phyloP scores from a whole-genome alignment of 2,329 filamentous ascomycete species.

The Hypomyces perniciosus region DNA sequence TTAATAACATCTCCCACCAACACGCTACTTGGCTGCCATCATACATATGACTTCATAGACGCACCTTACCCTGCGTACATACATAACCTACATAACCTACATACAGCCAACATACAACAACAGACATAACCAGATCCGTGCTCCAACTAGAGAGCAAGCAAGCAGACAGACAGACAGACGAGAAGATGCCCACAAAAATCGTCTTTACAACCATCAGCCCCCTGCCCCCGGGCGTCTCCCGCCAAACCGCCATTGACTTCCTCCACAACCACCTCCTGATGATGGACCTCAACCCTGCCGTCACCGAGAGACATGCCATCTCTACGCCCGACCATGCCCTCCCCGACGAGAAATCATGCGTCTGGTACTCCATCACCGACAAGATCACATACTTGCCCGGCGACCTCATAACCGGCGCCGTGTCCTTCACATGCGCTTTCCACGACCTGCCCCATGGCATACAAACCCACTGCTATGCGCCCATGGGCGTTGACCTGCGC shows the following conservation, averaged over 20 bases:
- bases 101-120: too few species aligned
- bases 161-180: background rate
- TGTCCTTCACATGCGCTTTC: conserved; percentile 77
- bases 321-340: conserved; percentile 59
- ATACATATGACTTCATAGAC: too few species aligned
- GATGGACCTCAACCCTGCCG: conserved; percentile 82
- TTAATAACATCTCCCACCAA: background rate
- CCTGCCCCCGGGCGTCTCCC: conserved; percentile 61
- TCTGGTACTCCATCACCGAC: conserved; percentile 78
- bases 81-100: too few species aligned
- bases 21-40: too few species aligned
- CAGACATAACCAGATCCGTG: too few species aligned
- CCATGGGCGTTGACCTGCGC: conserved; percentile 72
- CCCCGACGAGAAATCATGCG: conserved; percentile 63
- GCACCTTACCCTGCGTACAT: too few species aligned
- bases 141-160: background rate
- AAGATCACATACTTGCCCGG: conserved; percentile 69
- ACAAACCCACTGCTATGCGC: conserved; percentile 79
- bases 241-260: conserved; percentile 65
- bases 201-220: conserved; percentile 75
- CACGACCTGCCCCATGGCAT: conserved; percentile 66
- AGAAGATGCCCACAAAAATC: conserved; percentile 61
- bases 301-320: conserved; percentile 65
- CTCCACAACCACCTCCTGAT: conserved; percentile 75
- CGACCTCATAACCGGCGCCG: conserved; percentile 55